Base-by-base conservation (phyloP, 1,284 basidiomycete species). In the Fomes fomentarius region DNA sequence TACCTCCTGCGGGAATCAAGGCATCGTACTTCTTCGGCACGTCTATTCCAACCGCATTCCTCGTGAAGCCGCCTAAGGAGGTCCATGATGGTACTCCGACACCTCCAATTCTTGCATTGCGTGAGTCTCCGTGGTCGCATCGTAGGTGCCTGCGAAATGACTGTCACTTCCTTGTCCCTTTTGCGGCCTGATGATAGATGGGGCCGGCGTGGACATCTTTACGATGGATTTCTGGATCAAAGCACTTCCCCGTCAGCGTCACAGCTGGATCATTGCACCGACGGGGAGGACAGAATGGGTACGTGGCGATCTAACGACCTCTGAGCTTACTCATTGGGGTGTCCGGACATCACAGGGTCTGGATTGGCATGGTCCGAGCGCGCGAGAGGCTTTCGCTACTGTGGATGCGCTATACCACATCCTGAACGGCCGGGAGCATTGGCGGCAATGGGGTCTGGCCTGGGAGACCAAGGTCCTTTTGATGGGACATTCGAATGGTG, bases 401-500 rank as follows among this genome's bases (percentile, higher is more conserved):
- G 69, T 89, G 1, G 76, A 80, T 40, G 82, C 89, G 1, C 67
- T 91, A 24, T 68, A 70, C 11, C 50, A 51, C 3, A 82, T 87
- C 42, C 70, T 88, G 35, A 47, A 62, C 1, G 26, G 52, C 58
- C 19, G 50, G 15, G 58, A 65, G 1, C 57, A 63, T 14, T 85
- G 81, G 79, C 69, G 69, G 42, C 52, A 64, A 11, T 83, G 80
- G 76, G 56, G 62, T 9, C 70, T 81, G 2, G 56, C 66, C 21
- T 26, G 65, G 1, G 65, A 78, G 7, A 72, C 76, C 1, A 75
- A 74, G 26, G 80, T 85, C 0, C 69, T 91, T 10, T 66, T 95
- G 7, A 74, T 95, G 41, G 94, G 94, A 0, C 94, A 97, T 67
- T 96, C 93, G 2, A 97, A 97, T 67, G 94, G 94, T 9, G 94